A percentile compares a stretch with the other conserved stretches of the same genome.
These are phyloP conservation scores for Allium fistulosum DNA, from an alignment of 106 monocot genomes.

Conservation along the genomic window DNA sequence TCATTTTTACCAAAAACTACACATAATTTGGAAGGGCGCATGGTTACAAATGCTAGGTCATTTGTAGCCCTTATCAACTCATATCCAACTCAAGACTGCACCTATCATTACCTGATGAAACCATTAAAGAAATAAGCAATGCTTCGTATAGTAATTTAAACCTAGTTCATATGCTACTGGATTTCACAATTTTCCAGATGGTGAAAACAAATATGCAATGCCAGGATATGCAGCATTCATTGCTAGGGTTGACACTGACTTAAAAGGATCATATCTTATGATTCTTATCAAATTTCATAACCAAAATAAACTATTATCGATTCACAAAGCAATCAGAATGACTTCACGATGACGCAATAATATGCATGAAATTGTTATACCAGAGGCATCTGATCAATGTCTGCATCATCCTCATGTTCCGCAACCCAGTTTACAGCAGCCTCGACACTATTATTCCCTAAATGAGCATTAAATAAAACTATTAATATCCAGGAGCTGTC, in stretches of 20 bases:
- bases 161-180: not conserved
- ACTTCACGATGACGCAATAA: not conserved
- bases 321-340: not conserved
- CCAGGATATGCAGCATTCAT: not conserved
- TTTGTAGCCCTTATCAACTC: too few species aligned
- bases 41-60: too few species aligned
- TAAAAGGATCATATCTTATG: too few species aligned
- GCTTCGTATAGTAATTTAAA: not conserved
- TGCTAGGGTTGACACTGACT: too few species aligned
- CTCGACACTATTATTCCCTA: slow-evolving; percentile 85
- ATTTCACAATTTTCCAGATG: slow-evolving; percentile 4
- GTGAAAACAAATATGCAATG: not conserved
- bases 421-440: slow-evolving; percentile 86
- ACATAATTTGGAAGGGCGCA: too few species aligned
- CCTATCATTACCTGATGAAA: too few species aligned
- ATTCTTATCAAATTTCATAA: too few species aligned
- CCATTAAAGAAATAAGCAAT: too few species aligned
- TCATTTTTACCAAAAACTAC: too few species aligned
- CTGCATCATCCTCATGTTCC: slow-evolving; percentile 89
- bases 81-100: too few species aligned
- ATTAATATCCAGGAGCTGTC: too few species aligned
- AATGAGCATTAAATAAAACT: not conserved
- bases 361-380: slow-evolving; percentile 19
- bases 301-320: not conserved
- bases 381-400: slow-evolving; percentile 97